Base-by-base conservation (phyloP, 139 green algal species). In the Coelastrella sp. region DNA sequence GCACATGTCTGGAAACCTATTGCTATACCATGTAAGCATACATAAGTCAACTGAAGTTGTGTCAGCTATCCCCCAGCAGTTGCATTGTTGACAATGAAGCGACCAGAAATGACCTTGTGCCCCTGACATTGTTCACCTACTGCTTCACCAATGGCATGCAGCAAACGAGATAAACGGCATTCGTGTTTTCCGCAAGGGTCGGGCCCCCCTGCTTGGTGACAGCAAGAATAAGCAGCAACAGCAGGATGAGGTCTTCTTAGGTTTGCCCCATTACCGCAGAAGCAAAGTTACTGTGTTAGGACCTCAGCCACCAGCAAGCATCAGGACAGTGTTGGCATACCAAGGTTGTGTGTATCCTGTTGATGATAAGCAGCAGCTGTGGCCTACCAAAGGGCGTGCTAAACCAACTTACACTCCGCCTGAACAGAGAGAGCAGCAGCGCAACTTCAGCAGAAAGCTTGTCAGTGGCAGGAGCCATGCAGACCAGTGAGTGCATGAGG, bases 91-190 rank as follows among this genome's bases (percentile, higher is more conserved):
- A 35, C 35, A 17, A 7, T 45, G 63, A 7, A 72, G 63, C 63
- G 23, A 69, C 25, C 8, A 69, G 4, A 21, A 69, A 69, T 21
- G 2, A 38, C n/a, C 5, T 21, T 40, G 8, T 13, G 37, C 23
- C 62, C 5, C 62, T 40, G 30, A 69, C 62, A 69, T 7, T 17
- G 32, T 8, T 38, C 62, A 38, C 0, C 45, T 13, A 13, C 45
- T 57, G 25, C 37, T n/a, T 35, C 17, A 69, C 62, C 62, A 23
- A 17, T 1, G 21, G 27, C 48, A 4, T 53, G 37, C 67, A 75
- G 67, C 67, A 35, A 76, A 76, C 17, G 67, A 76, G n/a, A 76
- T 76, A 35, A 76, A 76, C 35, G 67, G 67, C 19, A 37, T 76
- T 15, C 35, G 67, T 4, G 25, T 76, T 19, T 30, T 45, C 1